Base-by-base conservation (phyloP, 1,284 basidiomycete genomes). In the Malassezia pachydermatis region DNA sequence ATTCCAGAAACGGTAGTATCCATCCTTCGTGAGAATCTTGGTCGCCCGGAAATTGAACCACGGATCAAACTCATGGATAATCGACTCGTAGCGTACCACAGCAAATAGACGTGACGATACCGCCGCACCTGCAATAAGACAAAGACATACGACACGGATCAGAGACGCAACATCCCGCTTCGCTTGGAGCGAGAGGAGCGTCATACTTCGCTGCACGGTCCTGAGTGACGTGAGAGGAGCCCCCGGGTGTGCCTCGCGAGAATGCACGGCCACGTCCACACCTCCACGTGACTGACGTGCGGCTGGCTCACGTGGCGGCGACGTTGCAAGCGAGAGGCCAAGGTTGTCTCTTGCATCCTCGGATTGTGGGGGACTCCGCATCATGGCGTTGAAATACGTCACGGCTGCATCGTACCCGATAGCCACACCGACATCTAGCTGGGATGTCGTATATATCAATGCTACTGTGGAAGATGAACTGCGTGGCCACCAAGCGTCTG, bases 11-110 rank as follows among this genome's bases (percentile, higher is more conserved):
- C 65, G 54, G 49, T 71, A 71, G 59, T 63, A 71, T 11, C 68
- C 68, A 41, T 71, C 67, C 22, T 60, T 62, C 25, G 67, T 92
- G 87, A 98, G 75, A 90, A 98, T 81, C 84, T 89, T 88, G 88
- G 64, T 44, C 46, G 23, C 53, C 2, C 51, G 45, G 48, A 49
- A 58, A 58, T 64, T 59, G 43, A 65, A 45, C 90, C 90, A 95
- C 58, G 90, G 90, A 72, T 96, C 33, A 45, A 95, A 95, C 78
- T 98, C 92, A 75, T 96, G 92, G 65, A 96, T 96, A 68, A 98
- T 89, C 79, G 86, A 89, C 77, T 99, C 94, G 73, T 95, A 94
- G 60, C 96, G 88, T 58, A 98, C 78, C 62, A 99, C 94, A 55
- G 92, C 90, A 72, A 99, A 99, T 63, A 98, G 78, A 71, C 94